phyloP scores from a whole-genome alignment of 2,329 filamentous ascomycete genomes.

The Emergomyces orientalis region DNA sequence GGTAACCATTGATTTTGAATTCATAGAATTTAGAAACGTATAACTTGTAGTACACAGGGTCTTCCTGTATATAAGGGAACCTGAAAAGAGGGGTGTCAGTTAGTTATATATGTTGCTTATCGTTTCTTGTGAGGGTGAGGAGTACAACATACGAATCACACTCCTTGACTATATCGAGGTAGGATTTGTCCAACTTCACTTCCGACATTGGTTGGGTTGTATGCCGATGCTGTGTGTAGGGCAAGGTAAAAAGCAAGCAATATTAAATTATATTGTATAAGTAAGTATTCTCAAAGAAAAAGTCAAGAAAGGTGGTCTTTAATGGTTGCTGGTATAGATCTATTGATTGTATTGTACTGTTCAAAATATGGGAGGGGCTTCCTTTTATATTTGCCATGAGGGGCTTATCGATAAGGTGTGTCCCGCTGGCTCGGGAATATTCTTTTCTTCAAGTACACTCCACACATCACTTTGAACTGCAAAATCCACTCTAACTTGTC shows the following conservation, averaged over 20 bases:
- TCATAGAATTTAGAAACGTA: constrained; percentile 49
- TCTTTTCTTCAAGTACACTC: too few species aligned
- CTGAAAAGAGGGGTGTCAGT: constrained; percentile 35
- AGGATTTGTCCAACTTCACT: constrained; percentile 7
- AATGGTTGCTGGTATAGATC: background rate
- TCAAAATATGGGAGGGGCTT: background rate
- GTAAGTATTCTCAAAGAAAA: background rate
- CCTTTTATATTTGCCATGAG: background rate
- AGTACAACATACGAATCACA: constrained; percentile 44
- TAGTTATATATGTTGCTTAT: background rate
- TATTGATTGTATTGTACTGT: background rate
- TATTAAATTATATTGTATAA: background rate
- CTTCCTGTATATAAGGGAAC: constrained; percentile 64
- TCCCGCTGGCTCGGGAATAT: background rate
- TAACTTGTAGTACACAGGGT: constrained; percentile 48
- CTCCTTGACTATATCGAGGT: constrained; percentile 45
- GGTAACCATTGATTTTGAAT: constrained; percentile 58
- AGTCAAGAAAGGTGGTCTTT: background rate
- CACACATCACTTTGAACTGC: too few species aligned
- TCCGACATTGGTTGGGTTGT: background rate
- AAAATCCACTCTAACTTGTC: background rate
- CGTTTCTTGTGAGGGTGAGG: background rate
- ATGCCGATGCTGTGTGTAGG: background rate
- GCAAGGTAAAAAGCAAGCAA: background rate
- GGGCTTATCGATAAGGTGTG: background rate